Evolutionary conservation across 371 early-diverging fungal genomes (phyloP).

Genomic region (Cokeromyces recurvatus): DNA sequence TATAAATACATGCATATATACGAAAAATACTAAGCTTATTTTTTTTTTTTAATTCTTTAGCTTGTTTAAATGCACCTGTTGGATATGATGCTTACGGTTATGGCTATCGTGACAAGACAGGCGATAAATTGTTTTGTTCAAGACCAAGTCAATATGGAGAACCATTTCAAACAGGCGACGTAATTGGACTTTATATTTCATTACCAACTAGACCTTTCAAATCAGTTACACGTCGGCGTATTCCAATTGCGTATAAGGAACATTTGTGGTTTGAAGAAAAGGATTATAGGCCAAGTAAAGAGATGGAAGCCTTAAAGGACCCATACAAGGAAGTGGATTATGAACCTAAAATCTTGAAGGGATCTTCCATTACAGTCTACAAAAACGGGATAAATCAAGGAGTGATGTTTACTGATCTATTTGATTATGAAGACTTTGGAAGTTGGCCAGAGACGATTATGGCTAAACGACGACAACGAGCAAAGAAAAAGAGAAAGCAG

Average conservation of each 20-base stretch:
- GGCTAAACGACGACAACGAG: constrained; percentile 24
- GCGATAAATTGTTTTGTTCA: constrained; percentile 61
- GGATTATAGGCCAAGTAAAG: constrained; percentile 56
- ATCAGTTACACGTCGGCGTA: constrained; percentile 49
- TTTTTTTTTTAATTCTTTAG: too few species aligned
- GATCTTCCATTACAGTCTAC: constrained; percentile 57
- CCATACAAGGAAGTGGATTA: constrained; percentile 27
- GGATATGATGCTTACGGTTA: constrained; percentile 71
- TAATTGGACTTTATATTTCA: constrained; percentile 63
- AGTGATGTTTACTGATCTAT: constrained; percentile 56
- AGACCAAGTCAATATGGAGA: constrained; percentile 54
- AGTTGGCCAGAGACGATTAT: constrained; percentile 35
- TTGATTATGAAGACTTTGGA: constrained; percentile 50
- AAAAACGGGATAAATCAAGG: constrained; percentile 68
- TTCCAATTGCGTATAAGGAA: constrained; percentile 60
- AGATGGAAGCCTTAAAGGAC: constrained; percentile 48
- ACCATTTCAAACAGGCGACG: constrained; percentile 62
- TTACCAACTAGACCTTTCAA: constrained; percentile 50
- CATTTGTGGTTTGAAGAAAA: constrained; percentile 66
- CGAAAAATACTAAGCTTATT: not conserved
- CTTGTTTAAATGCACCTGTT: constrained; percentile 63
- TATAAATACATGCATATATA: not conserved
- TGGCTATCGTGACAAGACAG: constrained; percentile 64
- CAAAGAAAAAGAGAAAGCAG: constrained; percentile 38
- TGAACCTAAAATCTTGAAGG: constrained; percentile 25